Base-by-base conservation (phyloP, 768 basidiomycete species). In the Termitomyces bulborhizus region DNA sequence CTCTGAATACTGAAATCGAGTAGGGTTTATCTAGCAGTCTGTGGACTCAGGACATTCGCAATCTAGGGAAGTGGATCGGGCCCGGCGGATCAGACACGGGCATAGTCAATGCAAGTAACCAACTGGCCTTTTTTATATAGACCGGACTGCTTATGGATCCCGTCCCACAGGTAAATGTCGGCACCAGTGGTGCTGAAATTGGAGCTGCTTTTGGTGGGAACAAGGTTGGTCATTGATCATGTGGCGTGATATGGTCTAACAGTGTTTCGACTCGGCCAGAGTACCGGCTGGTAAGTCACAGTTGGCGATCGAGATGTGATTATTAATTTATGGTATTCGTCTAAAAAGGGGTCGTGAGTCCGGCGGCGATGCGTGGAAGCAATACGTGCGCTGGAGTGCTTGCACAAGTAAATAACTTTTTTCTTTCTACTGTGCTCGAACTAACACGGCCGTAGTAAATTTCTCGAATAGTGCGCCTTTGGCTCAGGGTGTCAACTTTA, bases 291-390 rank as follows among this genome's bases (percentile, higher is more conserved):
- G 86, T 87, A 69, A 71, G 82, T 75, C 29, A 49, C 51, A 54
- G 15, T 46, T 55, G 31, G 16, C 34, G 55, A 31, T 60, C 51
- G 53, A 29, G 21, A 37, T 34, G 32, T 34, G 21, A 42, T 11
- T 3, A 32, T 32, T 40, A 49, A 2, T 40, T 60, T 32, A 58
- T 32, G 41, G 36, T 40, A 36, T 63, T 57, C 55, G 51, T 53
- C 39, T 53, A 60, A 65, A 36, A 60, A 88, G 88, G 93, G 96
- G 96, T 18, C 84, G 96, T 47, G 96, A 98, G 74, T 93, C 91
- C 6, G 96, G 96, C 39, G 95, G 95, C 51, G 96, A 98, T 70
- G 89, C 95, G n/a, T 98, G 96, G 96, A 94, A 95, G 69, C 91
- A 96, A 69, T 94, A 94, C 62, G 89, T 94, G 40, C 83, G 92